These are phyloP conservation scores for Saitozyma sp. DNA, from an alignment of 768 basidiomycete species.

Conservation along the genomic window DNA sequence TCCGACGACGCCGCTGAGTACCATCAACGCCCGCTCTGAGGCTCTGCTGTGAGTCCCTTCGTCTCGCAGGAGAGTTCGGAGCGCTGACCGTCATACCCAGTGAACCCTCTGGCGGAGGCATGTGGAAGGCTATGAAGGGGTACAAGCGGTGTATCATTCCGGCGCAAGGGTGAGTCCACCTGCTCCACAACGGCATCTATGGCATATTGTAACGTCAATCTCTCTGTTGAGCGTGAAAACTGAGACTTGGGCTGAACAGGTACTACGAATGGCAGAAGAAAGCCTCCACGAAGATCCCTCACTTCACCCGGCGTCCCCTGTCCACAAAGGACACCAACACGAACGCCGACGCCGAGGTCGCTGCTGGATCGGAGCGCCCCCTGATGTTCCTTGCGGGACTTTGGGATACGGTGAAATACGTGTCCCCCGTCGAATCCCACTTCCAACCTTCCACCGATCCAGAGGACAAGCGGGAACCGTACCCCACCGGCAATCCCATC, in stretches of 20 bases:
- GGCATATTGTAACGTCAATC: not conserved
- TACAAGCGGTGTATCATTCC: slow-evolving; percentile 81
- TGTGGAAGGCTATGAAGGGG: slow-evolving; percentile 83
- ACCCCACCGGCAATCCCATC: slow-evolving; percentile 53
- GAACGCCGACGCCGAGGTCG: not conserved
- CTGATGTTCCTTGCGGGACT: slow-evolving; percentile 85
- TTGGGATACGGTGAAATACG: slow-evolving; percentile 67
- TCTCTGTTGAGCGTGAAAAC: not conserved
- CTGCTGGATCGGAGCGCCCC: slow-evolving; percentile 19
- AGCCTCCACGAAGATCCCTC: slow-evolving; percentile 73
- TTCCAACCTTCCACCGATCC: slow-evolving; percentile 29
- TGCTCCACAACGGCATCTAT: not conserved
- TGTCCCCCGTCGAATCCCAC: slow-evolving; percentile 35
- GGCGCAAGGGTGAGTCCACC: slow-evolving; percentile 65
- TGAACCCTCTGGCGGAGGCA: slow-evolving; percentile 61
- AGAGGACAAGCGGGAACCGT: slow-evolving; percentile 34
- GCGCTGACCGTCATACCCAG: slow-evolving; percentile 12
- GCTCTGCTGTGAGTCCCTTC: slow-evolving; percentile 57
- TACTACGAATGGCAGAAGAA: slow-evolving; percentile 91
- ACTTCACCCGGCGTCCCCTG: slow-evolving; percentile 65
- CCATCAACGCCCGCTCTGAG: slow-evolving; percentile 88
- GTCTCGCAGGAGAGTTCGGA: not conserved
- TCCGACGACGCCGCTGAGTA: slow-evolving; percentile 61
- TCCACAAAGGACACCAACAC: slow-evolving; percentile 57
- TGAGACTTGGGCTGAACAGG: slow-evolving; percentile 52